Percentiles rank a stretch among this genome's conserved stretches.
phyloP scores from a whole-genome alignment of 352 stramenopile species.

The Phytophthora boehmeriae region DNA sequence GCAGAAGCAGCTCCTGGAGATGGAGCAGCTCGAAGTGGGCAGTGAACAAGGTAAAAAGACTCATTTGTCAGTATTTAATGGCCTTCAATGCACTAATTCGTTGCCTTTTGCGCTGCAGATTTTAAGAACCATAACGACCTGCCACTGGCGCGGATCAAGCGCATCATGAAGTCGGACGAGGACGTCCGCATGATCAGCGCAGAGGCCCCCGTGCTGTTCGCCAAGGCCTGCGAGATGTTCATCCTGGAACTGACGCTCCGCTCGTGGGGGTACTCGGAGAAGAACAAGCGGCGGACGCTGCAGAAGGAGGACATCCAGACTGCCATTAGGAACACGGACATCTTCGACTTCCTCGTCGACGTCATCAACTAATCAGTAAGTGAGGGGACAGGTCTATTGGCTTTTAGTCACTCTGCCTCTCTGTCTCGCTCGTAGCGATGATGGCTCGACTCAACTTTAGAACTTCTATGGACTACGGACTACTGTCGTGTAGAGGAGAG shows the following conservation, averaged over 20 bases:
- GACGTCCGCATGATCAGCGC: conserved; percentile 98
- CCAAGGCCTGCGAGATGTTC: conserved; percentile 99
- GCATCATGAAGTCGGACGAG: conserved; percentile 99
- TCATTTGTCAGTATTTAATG: conserved; percentile 1
- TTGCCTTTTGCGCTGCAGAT: too few relatives aligned
- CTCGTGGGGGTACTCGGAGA: conserved; percentile 88
- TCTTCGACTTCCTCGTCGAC: conserved; percentile 99
- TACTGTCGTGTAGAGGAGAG: too few relatives aligned
- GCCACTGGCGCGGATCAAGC: conserved; percentile 98
- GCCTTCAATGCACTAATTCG: too few relatives aligned
- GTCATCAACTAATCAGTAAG: conserved; percentile 80
- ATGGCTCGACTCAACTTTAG: too few relatives aligned
- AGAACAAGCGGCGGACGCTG: conserved; percentile 93
- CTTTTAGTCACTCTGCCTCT: neutral
- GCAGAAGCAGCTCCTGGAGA: conserved; percentile 91
- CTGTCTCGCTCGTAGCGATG: neutral
- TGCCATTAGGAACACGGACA: conserved; percentile 98
- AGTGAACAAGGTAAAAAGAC: conserved; percentile 90
- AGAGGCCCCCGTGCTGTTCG: conserved; percentile 98
- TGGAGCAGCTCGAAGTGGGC: conserved; percentile 91
- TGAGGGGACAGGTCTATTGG: neutral
- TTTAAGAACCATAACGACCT: conserved; percentile 99
- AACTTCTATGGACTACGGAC: too few relatives aligned
- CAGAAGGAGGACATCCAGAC: conserved; percentile 99
- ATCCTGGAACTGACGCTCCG: conserved; percentile 99